Base-by-base conservation (phyloP, 139 green algal species). In the Yamagishiella unicocca region DNA sequence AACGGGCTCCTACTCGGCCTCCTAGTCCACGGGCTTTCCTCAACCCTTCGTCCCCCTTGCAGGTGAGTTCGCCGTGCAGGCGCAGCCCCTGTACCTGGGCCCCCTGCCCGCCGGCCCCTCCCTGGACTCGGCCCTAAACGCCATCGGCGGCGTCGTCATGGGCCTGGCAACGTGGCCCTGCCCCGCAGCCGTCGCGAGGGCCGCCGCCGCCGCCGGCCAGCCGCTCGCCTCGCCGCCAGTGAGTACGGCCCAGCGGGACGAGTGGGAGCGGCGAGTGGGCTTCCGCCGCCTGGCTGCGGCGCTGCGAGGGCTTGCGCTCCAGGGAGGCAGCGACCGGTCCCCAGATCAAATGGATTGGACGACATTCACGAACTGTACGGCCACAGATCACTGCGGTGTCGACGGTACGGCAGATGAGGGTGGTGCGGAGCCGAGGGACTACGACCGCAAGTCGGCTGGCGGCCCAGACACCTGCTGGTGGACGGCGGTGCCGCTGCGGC, bases 281-380 rank as follows among this genome's bases (percentile, higher is more conserved):
- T 81, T 81, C 73, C 24, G 27, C 27, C 73, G 73, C 45, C 43
- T 81, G 4, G 29, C 7, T n/a, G n/a, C 43, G 45, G 73, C 73
- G 73, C 73, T 81, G 45, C 2, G 22, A 29, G 45, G 12, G 9
- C 24, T 55, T 6, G n/a, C 37, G 42, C 6, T 8, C 68, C 27
- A 3, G 37, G 24, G 68, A 24, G 35, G 37, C 37, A 12, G 68
- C 14, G 37, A 37, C 21, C 12, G 37, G 4, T 21, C 5, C 27
- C 22, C n/a, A n/a, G n/a, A n/a, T n/a, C n/a, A n/a, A n/a, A n/a
- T n/a, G n/a, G n/a, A n/a, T n/a, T n/a, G n/a, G n/a, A n/a, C n/a
- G n/a, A n/a, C n/a, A n/a, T n/a, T n/a, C n/a, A n/a, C n/a, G n/a
- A n/a, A n/a, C n/a, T n/a, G n/a, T n/a, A n/a, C n/a, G n/a, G n/a